Base-by-base conservation (phyloP, 2,329 filamentous ascomycete species). In the Trichoderma pleuroti region DNA sequence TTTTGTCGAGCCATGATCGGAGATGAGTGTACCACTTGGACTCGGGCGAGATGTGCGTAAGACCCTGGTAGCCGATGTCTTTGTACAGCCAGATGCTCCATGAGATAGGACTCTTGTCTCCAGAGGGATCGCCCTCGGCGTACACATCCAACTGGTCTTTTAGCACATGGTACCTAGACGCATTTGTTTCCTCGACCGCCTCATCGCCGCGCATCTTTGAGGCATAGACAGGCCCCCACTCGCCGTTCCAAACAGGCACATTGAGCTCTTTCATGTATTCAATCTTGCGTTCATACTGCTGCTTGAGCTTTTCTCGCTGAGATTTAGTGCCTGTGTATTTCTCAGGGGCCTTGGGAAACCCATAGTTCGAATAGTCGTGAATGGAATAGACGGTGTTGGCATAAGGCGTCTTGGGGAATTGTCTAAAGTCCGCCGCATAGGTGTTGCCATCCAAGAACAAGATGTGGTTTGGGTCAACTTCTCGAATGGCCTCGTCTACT, bases 51-150 rank as follows among this genome's bases (percentile, higher is more conserved):
- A 60, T 60, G 56, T 60, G 56, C 2, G 56, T 36, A 3, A 60
- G 56, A 30, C 59, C 59, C 16, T 61, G 59, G 34, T 61, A 61
- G 59, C 32, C 34, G 2, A 39, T 61, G 4, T 61, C 59, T 18
- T 61, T 61, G 59, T 61, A 39, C 34, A 61, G 14, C 59, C 59
- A 61, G 32, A 61, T 61, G 59, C 59, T 61, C 59, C 59, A 39
- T n/a, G 34, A 61, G 12, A 61, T 36, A 2, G 56, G 30, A 24
- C 56, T 60, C 11, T 60, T 39, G 9, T 39, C 59, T 16, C 59
- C 59, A 18, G 34, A 61, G 1, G 56, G 56, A 24, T 60, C 30
- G 11, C 56, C 56, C 21, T 61, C 59, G 1, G 32, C 34, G 21
- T 61, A 61, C 10, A 61, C 34, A 0, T 24, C 59, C 21, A 61